These are phyloP conservation scores for Claviceps arundinis DNA, from an alignment of 2,329 filamentous ascomycete species.

Conservation along the genomic window DNA sequence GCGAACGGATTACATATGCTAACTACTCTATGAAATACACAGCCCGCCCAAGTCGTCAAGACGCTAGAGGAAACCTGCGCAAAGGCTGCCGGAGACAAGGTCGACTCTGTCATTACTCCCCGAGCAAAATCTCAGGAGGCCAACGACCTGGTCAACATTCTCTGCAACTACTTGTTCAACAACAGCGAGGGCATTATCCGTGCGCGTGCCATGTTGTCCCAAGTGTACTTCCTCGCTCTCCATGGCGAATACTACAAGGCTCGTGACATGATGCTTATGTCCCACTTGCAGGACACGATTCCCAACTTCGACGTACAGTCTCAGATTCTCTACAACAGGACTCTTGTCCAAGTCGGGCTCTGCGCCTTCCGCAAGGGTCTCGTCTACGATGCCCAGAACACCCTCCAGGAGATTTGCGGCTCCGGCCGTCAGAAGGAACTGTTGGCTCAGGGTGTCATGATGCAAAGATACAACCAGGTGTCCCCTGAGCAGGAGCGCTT, in stretches of 20 bases:
- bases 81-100: conserved; percentile 57
- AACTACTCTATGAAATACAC: conserved; percentile 3
- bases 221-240: conserved; percentile 95
- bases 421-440: conserved; percentile 97
- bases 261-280: conserved; percentile 99
- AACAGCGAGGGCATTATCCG: conserved; percentile 93
- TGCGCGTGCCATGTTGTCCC: conserved; percentile 92
- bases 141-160: conserved; percentile 62
- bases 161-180: conserved; percentile 90
- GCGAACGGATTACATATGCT: neutral
- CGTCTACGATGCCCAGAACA: conserved; percentile 95
- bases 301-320: conserved; percentile 91
- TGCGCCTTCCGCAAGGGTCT: conserved; percentile 96
- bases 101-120: conserved; percentile 72
- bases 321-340: conserved; percentile 97
- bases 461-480: conserved; percentile 92
- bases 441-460: conserved; percentile 93
- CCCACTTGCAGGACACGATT: conserved; percentile 94
- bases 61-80: conserved; percentile 92
- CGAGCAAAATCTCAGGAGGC: conserved; percentile 57
- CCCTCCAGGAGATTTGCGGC: conserved; percentile 94
- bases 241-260: conserved; percentile 98
- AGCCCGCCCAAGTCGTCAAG: conserved; percentile 80
- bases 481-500: conserved; percentile 95
- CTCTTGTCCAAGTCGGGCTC: conserved; percentile 91